A percentile compares a stretch with the other conserved stretches of the same genome.
phyloP scores from a whole-genome alignment of 306 rosid genomes.

The Quercus berberidifolia region DNA sequence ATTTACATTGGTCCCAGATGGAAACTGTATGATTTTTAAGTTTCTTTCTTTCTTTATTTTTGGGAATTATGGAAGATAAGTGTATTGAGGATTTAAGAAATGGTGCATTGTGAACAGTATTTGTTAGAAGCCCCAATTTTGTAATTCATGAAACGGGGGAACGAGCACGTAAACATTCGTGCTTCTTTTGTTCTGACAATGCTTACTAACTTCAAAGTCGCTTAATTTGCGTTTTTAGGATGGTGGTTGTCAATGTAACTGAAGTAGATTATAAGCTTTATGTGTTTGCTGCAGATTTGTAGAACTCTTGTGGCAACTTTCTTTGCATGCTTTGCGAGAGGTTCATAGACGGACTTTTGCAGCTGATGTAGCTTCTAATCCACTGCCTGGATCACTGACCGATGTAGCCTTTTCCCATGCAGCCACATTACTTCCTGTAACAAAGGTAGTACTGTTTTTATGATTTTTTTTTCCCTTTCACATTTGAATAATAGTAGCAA shows the following conservation, averaged over 20 bases:
- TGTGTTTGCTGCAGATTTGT: conserved; percentile 69
- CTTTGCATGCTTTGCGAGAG: conserved; percentile 96
- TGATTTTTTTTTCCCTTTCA: background rate
- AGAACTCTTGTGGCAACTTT: conserved; percentile 98
- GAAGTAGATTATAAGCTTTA: background rate
- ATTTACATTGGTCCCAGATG: background rate
- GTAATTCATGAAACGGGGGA: no score
- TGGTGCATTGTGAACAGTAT: background rate
- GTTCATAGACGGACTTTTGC: conserved; percentile 92
- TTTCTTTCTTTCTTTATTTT: background rate
- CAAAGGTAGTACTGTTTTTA: conserved; percentile 58
- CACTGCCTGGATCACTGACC: conserved; percentile 89
- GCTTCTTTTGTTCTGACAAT: no score
- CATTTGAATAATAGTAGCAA: background rate
- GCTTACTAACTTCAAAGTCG: background rate
- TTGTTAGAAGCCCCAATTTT: no score
- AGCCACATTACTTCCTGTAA: conserved; percentile 95
- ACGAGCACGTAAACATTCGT: no score
- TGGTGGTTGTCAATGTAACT: background rate
- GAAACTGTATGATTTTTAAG: background rate
- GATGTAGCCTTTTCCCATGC: conserved; percentile 99
- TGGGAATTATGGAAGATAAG: background rate
- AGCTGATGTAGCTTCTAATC: conserved; percentile 80
- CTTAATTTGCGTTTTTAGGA: background rate
- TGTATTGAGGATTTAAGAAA: background rate